Conservation (phyloP, 352 stramenopile species). For the Phytophthora meadii region DNA sequence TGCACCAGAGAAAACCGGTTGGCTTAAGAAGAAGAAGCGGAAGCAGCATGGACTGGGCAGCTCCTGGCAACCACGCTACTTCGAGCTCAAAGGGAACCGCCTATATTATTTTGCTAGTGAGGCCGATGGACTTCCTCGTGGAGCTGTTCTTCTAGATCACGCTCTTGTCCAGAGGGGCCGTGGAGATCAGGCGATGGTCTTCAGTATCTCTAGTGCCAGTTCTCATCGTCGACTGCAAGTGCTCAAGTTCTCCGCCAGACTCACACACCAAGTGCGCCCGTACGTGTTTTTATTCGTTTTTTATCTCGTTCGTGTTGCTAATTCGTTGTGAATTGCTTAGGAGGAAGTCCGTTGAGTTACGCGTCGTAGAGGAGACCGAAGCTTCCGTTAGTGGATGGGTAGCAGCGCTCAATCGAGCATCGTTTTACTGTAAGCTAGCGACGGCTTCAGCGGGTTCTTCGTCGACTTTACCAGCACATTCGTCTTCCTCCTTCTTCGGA, state of each 20-base stretch:
- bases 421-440: slow-evolving; percentile 72
- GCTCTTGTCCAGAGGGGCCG: slow-evolving; percentile 69
- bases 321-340: slow-evolving; percentile 17
- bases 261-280: slow-evolving; percentile 71
- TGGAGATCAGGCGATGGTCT: slow-evolving; percentile 65
- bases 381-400: slow-evolving; percentile 59
- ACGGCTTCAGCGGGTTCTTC: slow-evolving; percentile 27
- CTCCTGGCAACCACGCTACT: slow-evolving; percentile 80
- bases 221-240: slow-evolving; percentile 62
- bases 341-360: slow-evolving; percentile 70
- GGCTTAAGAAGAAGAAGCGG: slow-evolving; percentile 83
- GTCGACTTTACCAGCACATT: slow-evolving; percentile 42
- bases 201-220: slow-evolving; percentile 78
- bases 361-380: slow-evolving; percentile 67
- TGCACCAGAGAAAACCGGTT: slow-evolving; percentile 71
- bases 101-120: slow-evolving; percentile 84
- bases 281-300: slow-evolving; percentile 30
- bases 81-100: slow-evolving; percentile 82
- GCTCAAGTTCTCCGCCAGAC: slow-evolving; percentile 75
- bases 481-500: slow-evolving; percentile 40
- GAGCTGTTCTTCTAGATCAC: slow-evolving; percentile 76
- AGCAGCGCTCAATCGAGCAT: slow-evolving; percentile 72
- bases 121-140: slow-evolving; percentile 72
- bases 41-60: slow-evolving; percentile 78
- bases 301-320: not conserved